Evolutionary conservation across 345 rosid genomes (phyloP).

Genomic region (Salix exigua): DNA sequence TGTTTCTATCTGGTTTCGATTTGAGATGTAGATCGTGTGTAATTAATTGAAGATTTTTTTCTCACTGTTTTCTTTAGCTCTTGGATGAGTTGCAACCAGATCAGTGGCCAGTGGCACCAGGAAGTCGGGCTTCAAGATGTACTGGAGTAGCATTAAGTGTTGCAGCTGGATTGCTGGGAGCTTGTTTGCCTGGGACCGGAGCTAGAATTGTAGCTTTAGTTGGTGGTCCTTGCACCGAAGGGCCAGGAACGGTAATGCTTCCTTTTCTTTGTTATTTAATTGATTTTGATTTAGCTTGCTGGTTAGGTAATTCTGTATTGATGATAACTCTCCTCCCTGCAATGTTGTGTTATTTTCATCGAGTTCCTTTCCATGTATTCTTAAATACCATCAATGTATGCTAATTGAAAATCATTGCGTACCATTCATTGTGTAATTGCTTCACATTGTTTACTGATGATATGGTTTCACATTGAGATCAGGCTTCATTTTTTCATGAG

Average conservation of each 20-base stretch:
- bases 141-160: constrained; percentile 97
- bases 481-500: neutral
- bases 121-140: constrained; percentile 68
- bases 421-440: neutral
- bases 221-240: constrained; percentile 99
- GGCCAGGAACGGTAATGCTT: constrained; percentile 93
- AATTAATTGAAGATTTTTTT: neutral
- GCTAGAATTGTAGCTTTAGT: constrained; percentile 92
- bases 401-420: neutral
- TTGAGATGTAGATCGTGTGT: neutral
- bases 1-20: neutral
- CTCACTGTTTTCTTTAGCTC: constrained; percentile 35
- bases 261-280: neutral
- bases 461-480: neutral
- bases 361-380: neutral
- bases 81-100: constrained; percentile 96
- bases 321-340: neutral
- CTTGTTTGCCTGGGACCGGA: constrained; percentile 93
- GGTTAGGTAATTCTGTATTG: neutral
- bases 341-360: neutral
- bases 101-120: constrained; percentile 89
- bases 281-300: neutral
- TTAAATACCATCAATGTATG: neutral
- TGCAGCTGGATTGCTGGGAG: constrained; percentile 87
- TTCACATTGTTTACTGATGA: neutral